Conservation (phyloP, 805 yeast species). For the Debaryomyces tyrocola region DNA sequence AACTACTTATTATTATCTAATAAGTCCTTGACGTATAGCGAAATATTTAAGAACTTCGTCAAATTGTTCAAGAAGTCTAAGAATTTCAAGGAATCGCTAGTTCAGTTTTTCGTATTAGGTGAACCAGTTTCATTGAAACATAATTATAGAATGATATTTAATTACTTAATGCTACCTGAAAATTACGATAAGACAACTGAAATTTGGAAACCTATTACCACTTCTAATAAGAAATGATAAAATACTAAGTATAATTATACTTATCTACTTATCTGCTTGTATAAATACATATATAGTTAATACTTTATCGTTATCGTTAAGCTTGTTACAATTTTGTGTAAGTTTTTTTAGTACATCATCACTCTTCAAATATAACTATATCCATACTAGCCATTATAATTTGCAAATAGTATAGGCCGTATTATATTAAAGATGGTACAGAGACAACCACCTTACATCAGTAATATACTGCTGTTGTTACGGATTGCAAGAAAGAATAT, state of each 20-base stretch:
- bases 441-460: too few relatives aligned
- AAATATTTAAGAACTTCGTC: slow-evolving; percentile 34
- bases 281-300: background rate
- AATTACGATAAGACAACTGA: slow-evolving; percentile 24
- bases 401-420: too few relatives aligned
- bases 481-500: too few relatives aligned
- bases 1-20: slow-evolving; percentile 33
- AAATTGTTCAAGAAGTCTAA: slow-evolving; percentile 28
- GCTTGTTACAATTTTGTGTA: background rate
- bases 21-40: slow-evolving; percentile 36
- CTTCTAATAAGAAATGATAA: background rate
- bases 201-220: slow-evolving; percentile 21
- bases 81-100: slow-evolving; percentile 23
- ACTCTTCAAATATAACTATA: too few relatives aligned
- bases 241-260: too few relatives aligned
- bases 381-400: too few relatives aligned
- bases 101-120: slow-evolving; percentile 27
- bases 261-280: background rate
- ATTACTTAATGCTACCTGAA: slow-evolving; percentile 37
- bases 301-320: background rate
- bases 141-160: slow-evolving; percentile 25
- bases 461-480: too few relatives aligned
- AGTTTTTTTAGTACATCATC: background rate
- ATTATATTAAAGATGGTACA: too few relatives aligned
- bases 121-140: slow-evolving; percentile 23